Percentiles rank a stretch among this genome's conserved stretches.
Evolutionary conservation across 352 stramenopile species (phyloP).

Genomic region (Thalassiosira livingstoniorum): DNA sequence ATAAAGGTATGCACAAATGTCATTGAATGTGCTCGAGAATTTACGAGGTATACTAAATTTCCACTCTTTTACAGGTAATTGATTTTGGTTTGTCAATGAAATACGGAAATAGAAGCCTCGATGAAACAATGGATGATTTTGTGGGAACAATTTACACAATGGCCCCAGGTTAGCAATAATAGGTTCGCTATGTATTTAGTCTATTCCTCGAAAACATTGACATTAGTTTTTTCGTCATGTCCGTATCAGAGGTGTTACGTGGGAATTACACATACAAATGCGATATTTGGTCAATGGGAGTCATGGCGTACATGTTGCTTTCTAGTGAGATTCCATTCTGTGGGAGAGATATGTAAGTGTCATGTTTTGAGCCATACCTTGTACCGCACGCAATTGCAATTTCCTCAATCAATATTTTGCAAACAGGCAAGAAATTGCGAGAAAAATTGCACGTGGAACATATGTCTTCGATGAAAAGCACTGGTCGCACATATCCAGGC

Average conservation of each 20-base stretch:
- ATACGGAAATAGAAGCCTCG: constrained; percentile 15
- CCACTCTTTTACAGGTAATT: constrained; percentile 27
- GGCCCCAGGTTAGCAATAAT: neutral
- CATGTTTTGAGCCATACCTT: neutral
- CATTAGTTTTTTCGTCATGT: neutral
- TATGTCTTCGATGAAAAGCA: constrained; percentile 88
- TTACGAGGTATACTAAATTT: no score
- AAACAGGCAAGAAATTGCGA: constrained; percentile 29
- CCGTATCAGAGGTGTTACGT: constrained; percentile 18
- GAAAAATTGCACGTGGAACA: constrained; percentile 27
- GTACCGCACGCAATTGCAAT: no score
- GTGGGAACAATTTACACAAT: constrained; percentile 40
- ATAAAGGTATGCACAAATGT: no score
- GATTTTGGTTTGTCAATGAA: constrained; percentile 54
- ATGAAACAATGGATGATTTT: constrained; percentile 44
- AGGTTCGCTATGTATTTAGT: neutral
- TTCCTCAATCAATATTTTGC: neutral
- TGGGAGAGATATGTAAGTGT: constrained; percentile 39
- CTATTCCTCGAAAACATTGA: neutral
- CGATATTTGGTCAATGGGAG: constrained; percentile 60
- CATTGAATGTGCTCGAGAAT: no score
- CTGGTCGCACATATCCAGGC: constrained; percentile 91
- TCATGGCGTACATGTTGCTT: constrained; percentile 74
- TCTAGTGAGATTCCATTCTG: constrained; percentile 69
- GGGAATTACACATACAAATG: constrained; percentile 53